Conservation (phyloP, 2,329 filamentous ascomycete genomes). For the Cyphellophora europaea region DNA sequence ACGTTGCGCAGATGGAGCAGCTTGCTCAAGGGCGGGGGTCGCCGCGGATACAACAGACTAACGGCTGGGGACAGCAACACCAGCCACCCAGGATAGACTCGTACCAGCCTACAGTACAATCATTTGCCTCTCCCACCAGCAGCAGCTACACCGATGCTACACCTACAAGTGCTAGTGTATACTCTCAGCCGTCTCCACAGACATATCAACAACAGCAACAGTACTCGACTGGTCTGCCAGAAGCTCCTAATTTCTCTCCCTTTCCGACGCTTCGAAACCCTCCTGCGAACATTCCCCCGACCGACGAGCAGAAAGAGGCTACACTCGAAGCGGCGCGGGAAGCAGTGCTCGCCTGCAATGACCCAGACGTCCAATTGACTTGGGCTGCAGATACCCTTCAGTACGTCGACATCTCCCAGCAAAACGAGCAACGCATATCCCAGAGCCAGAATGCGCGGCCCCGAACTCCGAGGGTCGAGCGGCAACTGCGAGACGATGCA, state of each 20-base stretch:
- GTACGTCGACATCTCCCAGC: conserved; percentile 75
- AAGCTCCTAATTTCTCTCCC: conserved; percentile 73
- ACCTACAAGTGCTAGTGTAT: conserved; percentile 26
- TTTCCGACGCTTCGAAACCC: conserved; percentile 75
- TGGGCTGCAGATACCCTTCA: conserved; percentile 91
- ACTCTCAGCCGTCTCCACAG: conserved; percentile 1
- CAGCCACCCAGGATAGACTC: neutral
- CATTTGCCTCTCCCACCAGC: conserved; percentile 1
- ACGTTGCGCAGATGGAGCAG: conserved; percentile 81
- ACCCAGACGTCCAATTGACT: conserved; percentile 90
- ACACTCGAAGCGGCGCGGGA: conserved; percentile 76
- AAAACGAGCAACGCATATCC: conserved; percentile 62
- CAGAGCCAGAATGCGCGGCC: conserved; percentile 53
- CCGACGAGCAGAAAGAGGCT: conserved; percentile 87
- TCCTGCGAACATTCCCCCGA: conserved; percentile 82
- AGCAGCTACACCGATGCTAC: conserved; percentile 22
- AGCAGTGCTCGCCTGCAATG: conserved; percentile 81
- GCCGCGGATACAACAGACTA: neutral
- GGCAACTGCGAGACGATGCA: conserved; percentile 78
- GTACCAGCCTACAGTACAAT: neutral
- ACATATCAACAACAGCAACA: conserved; percentile 24
- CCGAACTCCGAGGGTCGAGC: conserved; percentile 76
- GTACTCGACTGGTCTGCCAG: conserved; percentile 37
- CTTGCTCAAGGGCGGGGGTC: conserved; percentile 43
- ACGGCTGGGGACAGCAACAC: neutral